These are phyloP conservation scores for Gaeumannomyces sp. DNA, from an alignment of 2,329 filamentous ascomycete species.

Conservation along the genomic window DNA sequence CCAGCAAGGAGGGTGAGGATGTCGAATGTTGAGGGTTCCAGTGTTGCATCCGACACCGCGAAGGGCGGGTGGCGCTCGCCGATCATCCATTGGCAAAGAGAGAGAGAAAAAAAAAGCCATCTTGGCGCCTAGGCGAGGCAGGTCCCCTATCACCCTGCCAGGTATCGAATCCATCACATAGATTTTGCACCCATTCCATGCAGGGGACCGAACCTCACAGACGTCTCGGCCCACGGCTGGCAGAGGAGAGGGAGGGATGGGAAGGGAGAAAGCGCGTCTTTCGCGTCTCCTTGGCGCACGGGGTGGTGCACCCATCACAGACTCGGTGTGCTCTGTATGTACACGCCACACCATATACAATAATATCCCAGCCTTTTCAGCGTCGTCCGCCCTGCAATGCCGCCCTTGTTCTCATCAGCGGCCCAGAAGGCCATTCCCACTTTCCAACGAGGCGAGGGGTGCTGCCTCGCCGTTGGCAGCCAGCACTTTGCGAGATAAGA, in stretches of 20 bases:
- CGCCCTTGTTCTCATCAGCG: background rate
- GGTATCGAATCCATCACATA: background rate
- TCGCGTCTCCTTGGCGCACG: background rate
- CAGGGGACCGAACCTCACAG: background rate
- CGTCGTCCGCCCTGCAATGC: background rate
- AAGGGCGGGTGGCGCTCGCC: background rate
- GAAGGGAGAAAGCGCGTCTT: too few species aligned
- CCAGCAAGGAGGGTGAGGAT: background rate
- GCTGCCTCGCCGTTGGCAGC: background rate
- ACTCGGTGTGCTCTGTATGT: background rate
- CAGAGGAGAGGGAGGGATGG: too few species aligned
- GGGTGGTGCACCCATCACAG: too few species aligned
- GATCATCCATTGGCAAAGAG: too few species aligned
- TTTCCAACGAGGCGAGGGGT: too few species aligned
- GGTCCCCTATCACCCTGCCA: background rate
- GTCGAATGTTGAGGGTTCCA: background rate
- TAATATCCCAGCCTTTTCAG: background rate
- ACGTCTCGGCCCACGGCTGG: background rate
- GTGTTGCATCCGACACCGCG: background rate
- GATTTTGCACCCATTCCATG: background rate
- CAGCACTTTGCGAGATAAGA: background rate
- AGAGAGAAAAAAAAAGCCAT: background rate
- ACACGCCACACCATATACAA: background rate
- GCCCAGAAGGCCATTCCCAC: too few species aligned
- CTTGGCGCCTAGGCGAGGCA: background rate